Evolutionary conservation across 495 filamentous ascomycete species (phyloP), one percentile per base, ranked within the genome.

Genomic region (Corynascus novoguineensis): DNA sequence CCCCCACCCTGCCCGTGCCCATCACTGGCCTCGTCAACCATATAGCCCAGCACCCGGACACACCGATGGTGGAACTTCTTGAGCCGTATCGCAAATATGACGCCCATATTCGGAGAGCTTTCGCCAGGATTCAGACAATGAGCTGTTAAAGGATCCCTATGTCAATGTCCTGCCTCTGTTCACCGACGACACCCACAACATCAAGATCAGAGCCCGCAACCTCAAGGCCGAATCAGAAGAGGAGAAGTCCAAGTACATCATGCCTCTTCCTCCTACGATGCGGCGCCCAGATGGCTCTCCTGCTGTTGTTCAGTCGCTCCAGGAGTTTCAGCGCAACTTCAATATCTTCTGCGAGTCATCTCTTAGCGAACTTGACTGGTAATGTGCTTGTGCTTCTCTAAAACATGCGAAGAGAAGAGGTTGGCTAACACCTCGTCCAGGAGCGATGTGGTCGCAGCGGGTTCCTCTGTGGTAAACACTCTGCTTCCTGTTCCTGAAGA

Each of bases 241-340:
- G 32, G 78, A 83, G 61, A 81, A 78, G 50, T 77, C 82, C 12
- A 81, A 75, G 64, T 92, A 90, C 66, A 78, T 92, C 62, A 84
- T 95, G 78, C 66, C 84, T 12, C 69, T 95, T 32, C 72, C 77
- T 0, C 69, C 79, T 0, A 71, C 82, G 5, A 70, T 81, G 24
- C 82, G 89, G 34, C 84, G 83, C 27, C 44, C 69, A 1, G 72
- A 76, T 65, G 83, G 80, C 27, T 80, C 85, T 1, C 80, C 82
- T 5, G 87, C 87, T 5, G 75, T 88, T 24, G 87, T 90, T 1
- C 55, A 70, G 27, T 75, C 73, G 1, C 63, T 91, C 31, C 76
- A 81, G 47, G 85, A 89, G 14, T 95, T 92, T 64, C 80, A 81
- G 62, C 74, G 79, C 41, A 90, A 92, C 70, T 91, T 92, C 70